A percentile compares a stretch with the other conserved stretches of the same genome.
Conservation (phyloP, 495 filamentous ascomycete genomes). For the Penicillium subrubescens region DNA sequence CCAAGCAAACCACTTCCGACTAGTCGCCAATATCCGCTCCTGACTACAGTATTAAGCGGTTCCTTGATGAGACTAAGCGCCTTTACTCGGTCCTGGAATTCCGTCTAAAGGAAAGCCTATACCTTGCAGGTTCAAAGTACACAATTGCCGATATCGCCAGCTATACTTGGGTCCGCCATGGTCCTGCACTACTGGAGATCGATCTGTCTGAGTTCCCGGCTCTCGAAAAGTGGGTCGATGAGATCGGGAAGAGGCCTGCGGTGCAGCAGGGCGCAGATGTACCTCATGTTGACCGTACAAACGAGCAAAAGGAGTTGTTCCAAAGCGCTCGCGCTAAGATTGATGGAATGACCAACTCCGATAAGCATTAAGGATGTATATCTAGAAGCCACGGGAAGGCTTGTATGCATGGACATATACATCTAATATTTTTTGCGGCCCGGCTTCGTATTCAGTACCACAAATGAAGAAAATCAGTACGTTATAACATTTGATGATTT, state of each 20-base stretch:
- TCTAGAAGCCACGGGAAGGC: too few species aligned
- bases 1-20: slow-evolving; percentile 46
- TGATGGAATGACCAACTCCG: slow-evolving; percentile 28
- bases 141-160: slow-evolving; percentile 48
- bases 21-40: slow-evolving; percentile 38
- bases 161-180: slow-evolving; percentile 37
- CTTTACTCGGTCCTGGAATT: slow-evolving; percentile 45
- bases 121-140: slow-evolving; percentile 42
- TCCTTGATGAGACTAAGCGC: slow-evolving; percentile 41
- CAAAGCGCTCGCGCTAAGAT: slow-evolving; percentile 32
- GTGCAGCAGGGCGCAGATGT: slow-evolving; percentile 33
- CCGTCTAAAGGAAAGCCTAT: slow-evolving; percentile 44
- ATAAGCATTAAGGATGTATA: slow-evolving; percentile 26
- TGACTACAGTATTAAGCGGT: slow-evolving; percentile 46
- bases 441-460: too few species aligned
- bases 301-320: slow-evolving; percentile 27
- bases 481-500: too few species aligned
- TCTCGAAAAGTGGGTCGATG: slow-evolving; percentile 36
- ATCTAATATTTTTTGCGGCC: too few species aligned
- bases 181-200: slow-evolving; percentile 25
- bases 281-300: slow-evolving; percentile 20
- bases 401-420: too few species aligned
- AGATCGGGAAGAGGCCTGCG: slow-evolving; percentile 32
- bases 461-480: too few species aligned
- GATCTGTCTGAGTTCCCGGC: slow-evolving; percentile 42